A percentile compares a stretch with the other conserved stretches of the same genome.
phyloP scores from a whole-genome alignment of 2,329 filamentous ascomycete species.

The Diplocarpon mali region DNA sequence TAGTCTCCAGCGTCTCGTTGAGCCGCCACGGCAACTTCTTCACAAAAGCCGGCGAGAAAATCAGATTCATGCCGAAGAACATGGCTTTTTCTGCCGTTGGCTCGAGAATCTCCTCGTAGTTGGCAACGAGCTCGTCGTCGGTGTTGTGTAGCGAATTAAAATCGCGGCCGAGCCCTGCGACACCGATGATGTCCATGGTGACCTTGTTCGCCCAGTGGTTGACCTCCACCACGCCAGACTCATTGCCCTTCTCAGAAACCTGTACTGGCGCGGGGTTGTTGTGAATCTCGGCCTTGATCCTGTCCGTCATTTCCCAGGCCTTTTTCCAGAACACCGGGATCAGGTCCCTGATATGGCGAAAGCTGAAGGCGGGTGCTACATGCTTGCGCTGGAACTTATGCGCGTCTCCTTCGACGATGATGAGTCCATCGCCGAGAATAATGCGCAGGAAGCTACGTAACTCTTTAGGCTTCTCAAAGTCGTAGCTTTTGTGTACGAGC shows the following conservation, averaged over 20 bases:
- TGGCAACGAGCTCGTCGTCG: slow-evolving; percentile 43
- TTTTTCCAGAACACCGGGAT: slow-evolving; percentile 79
- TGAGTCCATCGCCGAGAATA: slow-evolving; percentile 51
- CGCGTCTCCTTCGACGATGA: slow-evolving; percentile 71
- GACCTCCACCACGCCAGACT: slow-evolving; percentile 41
- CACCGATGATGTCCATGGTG: slow-evolving; percentile 64
- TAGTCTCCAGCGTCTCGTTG: slow-evolving; percentile 50
- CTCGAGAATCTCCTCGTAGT: slow-evolving; percentile 44
- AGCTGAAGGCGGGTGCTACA: slow-evolving; percentile 69
- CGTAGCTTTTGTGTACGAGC: slow-evolving; percentile 55
- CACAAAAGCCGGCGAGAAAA: slow-evolving; percentile 52
- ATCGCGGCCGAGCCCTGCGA: slow-evolving; percentile 60
- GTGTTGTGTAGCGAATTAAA: slow-evolving; percentile 54
- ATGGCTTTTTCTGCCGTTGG: slow-evolving; percentile 40
- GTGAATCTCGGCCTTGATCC: slow-evolving; percentile 41
- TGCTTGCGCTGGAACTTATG: slow-evolving; percentile 72
- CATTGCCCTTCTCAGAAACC: slow-evolving; percentile 18
- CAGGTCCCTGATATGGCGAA: slow-evolving; percentile 70
- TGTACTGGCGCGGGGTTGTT: slow-evolving; percentile 27
- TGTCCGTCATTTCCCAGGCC: slow-evolving; percentile 50
- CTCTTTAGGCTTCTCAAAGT: slow-evolving; percentile 50
- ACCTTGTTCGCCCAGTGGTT: slow-evolving; percentile 51
- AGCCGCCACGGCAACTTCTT: slow-evolving; percentile 53
- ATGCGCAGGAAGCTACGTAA: slow-evolving; percentile 45
- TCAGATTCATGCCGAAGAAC: slow-evolving; percentile 44